These are phyloP conservation scores for Melampsora allii-populina DNA, from an alignment of 1,284 basidiomycete genomes.

Conservation along the genomic window DNA sequence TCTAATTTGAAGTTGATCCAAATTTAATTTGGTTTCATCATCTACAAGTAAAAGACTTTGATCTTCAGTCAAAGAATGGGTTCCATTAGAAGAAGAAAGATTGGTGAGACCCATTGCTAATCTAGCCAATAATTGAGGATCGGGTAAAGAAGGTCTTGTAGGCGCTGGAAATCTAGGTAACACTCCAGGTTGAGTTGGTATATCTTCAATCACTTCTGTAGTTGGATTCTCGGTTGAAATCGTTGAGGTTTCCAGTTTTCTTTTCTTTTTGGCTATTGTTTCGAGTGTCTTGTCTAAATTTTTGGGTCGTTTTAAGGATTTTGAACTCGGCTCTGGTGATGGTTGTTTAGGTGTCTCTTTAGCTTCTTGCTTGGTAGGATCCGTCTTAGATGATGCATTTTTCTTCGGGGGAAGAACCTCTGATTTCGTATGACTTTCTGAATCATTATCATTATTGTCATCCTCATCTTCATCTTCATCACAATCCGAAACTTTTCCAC, in stretches of 20 bases:
- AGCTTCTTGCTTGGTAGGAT: background rate
- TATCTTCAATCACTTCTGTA: background rate
- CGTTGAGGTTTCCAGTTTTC: constrained; percentile 10
- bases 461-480: background rate
- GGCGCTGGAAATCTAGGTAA: constrained; percentile 39
- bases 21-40: constrained; percentile 34
- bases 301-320: constrained; percentile 21
- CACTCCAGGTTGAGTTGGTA: constrained; percentile 31
- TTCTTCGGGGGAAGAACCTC: background rate
- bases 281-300: constrained; percentile 29
- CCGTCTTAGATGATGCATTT: background rate
- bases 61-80: background rate
- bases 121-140: constrained; percentile 35
- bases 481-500: background rate
- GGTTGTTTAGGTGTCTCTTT: background rate
- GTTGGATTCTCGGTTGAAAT: background rate
- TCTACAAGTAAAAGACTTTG: constrained; percentile 36
- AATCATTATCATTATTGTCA: too few species aligned
- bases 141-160: constrained; percentile 26
- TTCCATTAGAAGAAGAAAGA: background rate
- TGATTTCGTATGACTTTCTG: background rate
- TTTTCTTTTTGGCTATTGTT: constrained; percentile 22
- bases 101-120: constrained; percentile 40
- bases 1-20: constrained; percentile 63
- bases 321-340: background rate